Evolutionary conservation across 1,139 yeast species (phyloP).

Genomic region (Blastobotrys malaysiensis): DNA sequence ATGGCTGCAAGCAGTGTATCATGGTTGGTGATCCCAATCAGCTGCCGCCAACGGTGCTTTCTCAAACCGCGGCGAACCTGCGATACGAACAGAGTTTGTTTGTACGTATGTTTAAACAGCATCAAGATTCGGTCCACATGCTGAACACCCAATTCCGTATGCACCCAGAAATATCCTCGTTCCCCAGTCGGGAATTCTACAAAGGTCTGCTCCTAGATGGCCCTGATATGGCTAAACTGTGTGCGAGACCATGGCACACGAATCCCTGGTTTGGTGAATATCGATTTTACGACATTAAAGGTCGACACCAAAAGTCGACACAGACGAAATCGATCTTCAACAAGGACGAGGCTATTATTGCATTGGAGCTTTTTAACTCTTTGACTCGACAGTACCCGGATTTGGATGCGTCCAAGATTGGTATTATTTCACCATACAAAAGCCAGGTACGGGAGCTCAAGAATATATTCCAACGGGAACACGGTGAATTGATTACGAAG

Average conservation of each 20-base stretch:
- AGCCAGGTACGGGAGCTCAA: slow-evolving; percentile 68
- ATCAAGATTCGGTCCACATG: slow-evolving; percentile 59
- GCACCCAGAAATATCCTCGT: slow-evolving; percentile 87
- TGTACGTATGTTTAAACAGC: slow-evolving; percentile 80
- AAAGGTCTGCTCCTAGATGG: slow-evolving; percentile 70
- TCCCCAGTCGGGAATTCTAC: slow-evolving; percentile 85
- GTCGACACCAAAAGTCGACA: slow-evolving; percentile 57
- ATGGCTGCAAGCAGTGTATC: slow-evolving; percentile 85
- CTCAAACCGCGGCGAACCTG: slow-evolving; percentile 75
- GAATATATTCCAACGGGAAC: slow-evolving; percentile 49
- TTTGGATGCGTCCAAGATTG: slow-evolving; percentile 63
- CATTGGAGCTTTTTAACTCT: slow-evolving; percentile 54
- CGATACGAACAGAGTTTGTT: slow-evolving; percentile 89
- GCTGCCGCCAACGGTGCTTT: slow-evolving; percentile 95
- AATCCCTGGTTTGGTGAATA: slow-evolving; percentile 57
- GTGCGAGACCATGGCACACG: slow-evolving; percentile 72
- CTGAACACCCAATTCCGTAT: slow-evolving; percentile 96
- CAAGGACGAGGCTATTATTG: slow-evolving; percentile 62
- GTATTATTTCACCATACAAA: slow-evolving; percentile 91
- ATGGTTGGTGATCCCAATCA: slow-evolving; percentile 99
- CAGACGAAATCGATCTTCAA: slow-evolving; percentile 69
- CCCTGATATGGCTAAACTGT: slow-evolving; percentile 53
- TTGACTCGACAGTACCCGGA: not conserved
- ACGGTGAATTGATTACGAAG: slow-evolving; percentile 57
- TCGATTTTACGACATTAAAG: slow-evolving; percentile 65